phyloP scores from a whole-genome alignment of 23 red algal species.

The Gracilaria caudata region DNA sequence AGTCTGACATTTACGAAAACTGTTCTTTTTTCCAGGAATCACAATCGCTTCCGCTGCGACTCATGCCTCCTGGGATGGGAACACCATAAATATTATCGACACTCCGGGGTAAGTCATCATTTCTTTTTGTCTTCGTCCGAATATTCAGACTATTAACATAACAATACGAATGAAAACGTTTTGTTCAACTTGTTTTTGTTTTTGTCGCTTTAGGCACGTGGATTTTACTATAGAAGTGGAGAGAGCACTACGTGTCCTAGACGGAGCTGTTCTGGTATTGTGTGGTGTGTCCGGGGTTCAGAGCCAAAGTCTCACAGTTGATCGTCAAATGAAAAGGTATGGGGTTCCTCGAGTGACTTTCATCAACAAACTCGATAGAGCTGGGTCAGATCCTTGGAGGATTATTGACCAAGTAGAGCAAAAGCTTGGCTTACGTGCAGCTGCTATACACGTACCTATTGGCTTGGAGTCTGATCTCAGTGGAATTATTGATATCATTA shows the following conservation, averaged over 20 bases:
- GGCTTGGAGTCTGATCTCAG: constrained; percentile 83
- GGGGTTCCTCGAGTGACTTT: constrained; percentile 94
- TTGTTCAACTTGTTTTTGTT: not conserved
- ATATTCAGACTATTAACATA: not conserved
- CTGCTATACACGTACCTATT: constrained; percentile 88
- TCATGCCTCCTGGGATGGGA: constrained; percentile 73
- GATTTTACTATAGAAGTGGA: constrained; percentile 99
- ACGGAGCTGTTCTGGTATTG: constrained; percentile 96
- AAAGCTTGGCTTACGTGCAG: constrained; percentile 82
- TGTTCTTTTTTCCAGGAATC: constrained; percentile 63
- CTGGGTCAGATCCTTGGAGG: constrained; percentile 86
- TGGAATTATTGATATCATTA: constrained; percentile 92
- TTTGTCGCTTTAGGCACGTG: constrained; percentile 51
- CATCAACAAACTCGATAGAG: constrained; percentile 97
- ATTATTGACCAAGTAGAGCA: constrained; percentile 78
- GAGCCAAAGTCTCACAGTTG: constrained; percentile 95
- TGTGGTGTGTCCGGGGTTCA: constrained; percentile 97
- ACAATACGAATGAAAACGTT: not conserved
- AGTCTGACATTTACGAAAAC: not conserved
- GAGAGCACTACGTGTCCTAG: constrained; percentile 91
- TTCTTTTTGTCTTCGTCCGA: not conserved
- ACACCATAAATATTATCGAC: constrained; percentile 96
- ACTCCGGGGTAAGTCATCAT: constrained; percentile 91
- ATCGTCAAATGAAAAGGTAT: constrained; percentile 99
- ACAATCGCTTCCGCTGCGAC: constrained; percentile 99